These are phyloP conservation scores for Laetiporus sulphureus DNA, from an alignment of 1,284 basidiomycete species.

Conservation along the genomic window DNA sequence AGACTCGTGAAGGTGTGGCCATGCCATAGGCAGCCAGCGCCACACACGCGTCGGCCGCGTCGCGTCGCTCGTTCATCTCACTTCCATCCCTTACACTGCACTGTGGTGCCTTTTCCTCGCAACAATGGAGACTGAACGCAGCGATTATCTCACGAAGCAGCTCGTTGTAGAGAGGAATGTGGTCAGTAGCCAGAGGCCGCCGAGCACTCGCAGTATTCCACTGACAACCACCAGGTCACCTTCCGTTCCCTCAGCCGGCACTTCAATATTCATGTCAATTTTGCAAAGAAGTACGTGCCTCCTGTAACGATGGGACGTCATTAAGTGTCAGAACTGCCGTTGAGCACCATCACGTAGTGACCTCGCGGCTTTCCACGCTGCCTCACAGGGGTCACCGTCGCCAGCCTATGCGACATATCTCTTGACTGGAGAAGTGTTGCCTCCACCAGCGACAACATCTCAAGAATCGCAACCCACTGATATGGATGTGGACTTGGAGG, in stretches of 20 bases:
- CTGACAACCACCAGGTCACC: slow-evolving; percentile 73
- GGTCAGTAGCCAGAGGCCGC: too few relatives aligned
- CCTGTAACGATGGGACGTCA: too few relatives aligned
- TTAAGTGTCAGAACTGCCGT: too few relatives aligned
- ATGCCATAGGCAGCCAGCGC: too few relatives aligned
- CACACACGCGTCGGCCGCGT: slow-evolving; percentile 41
- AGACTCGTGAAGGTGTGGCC: too few relatives aligned
- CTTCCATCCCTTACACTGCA: slow-evolving; percentile 24
- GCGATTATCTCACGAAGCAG: slow-evolving; percentile 58
- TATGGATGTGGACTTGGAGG: slow-evolving; percentile 37
- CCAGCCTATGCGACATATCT: not conserved
- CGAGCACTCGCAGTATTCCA: too few relatives aligned
- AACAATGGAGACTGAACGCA: slow-evolving; percentile 38
- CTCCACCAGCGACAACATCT: too few relatives aligned
- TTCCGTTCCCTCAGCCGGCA: slow-evolving; percentile 66
- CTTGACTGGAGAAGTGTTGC: not conserved
- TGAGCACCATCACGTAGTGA: too few relatives aligned
- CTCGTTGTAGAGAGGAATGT: slow-evolving; percentile 55
- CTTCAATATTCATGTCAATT: slow-evolving; percentile 62
- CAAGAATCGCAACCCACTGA: slow-evolving; percentile 4
- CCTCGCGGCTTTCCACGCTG: not conserved
- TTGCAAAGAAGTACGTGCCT: slow-evolving; percentile 57
- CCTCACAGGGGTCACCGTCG: not conserved
- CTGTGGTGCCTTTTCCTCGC: slow-evolving; percentile 50
- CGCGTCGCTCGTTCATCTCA: slow-evolving; percentile 52